Conservation (phyloP, 352 stramenopile species). For the Pythium sukuiense region DNA sequence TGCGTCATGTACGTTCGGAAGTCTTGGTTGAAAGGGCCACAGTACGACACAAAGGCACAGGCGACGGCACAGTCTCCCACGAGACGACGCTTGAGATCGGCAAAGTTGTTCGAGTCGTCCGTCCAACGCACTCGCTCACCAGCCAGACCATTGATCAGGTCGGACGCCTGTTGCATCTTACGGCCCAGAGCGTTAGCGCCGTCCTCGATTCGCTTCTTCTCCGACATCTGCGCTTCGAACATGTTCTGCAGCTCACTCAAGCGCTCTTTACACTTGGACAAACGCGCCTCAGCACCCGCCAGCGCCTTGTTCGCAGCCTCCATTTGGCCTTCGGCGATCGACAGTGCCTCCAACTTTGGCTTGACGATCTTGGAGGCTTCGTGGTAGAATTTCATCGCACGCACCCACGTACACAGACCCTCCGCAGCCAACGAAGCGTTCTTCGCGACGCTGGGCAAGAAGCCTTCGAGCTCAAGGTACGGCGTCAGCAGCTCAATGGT, state of each 20-base stretch:
- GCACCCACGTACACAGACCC: conserved; percentile 96
- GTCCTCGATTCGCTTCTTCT: conserved; percentile 98
- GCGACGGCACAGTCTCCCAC: conserved; percentile 97
- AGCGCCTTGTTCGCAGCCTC: conserved; percentile 97
- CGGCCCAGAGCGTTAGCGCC: conserved; percentile 92
- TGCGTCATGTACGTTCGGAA: conserved; percentile 97
- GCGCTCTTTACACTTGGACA: conserved; percentile 94
- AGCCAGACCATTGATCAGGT: conserved; percentile 96
- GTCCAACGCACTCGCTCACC: conserved; percentile 97
- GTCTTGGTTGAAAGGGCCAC: conserved; percentile 97
- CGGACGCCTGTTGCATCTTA: conserved; percentile 97
- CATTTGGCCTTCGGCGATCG: conserved; percentile 96
- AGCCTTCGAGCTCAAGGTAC: conserved; percentile 97
- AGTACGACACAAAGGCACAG: conserved; percentile 98
- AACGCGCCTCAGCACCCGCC: conserved; percentile 88
- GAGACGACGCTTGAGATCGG: conserved; percentile 94
- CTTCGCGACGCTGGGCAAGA: conserved; percentile 95
- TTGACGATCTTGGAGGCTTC: conserved; percentile 99
- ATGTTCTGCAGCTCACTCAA: conserved; percentile 94
- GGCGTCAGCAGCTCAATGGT: conserved; percentile 97
- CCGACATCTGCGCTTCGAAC: conserved; percentile 97
- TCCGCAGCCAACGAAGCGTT: conserved; percentile 96
- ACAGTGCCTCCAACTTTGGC: conserved; percentile 97
- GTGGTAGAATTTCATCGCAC: conserved; percentile 99
- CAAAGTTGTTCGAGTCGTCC: conserved; percentile 98